A percentile compares a stretch with the other conserved stretches of the same genome.
phyloP scores from a whole-genome alignment of 2,329 filamentous ascomycete species.

The Aureobasidium sp. region DNA sequence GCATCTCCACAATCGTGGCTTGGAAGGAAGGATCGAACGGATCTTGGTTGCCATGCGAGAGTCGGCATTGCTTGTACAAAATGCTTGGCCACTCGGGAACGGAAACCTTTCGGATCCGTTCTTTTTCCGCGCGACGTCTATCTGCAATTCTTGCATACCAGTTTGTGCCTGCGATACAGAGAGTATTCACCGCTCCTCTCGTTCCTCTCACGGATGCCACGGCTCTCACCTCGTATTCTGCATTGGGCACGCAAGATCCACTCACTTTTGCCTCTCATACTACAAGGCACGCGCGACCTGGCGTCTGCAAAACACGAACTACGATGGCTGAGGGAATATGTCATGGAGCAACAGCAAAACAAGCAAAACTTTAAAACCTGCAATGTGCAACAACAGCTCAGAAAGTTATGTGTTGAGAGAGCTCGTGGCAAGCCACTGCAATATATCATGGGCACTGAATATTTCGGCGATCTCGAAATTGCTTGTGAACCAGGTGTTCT shows the following conservation, averaged over 20 bases:
- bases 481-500: slow-evolving; percentile 69
- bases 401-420: slow-evolving; percentile 36
- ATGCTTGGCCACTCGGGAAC: neutral
- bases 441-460: slow-evolving; percentile 82
- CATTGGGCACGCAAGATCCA: slow-evolving; percentile 4
- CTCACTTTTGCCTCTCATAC: slow-evolving; percentile 32
- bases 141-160: neutral
- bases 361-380: neutral
- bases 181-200: neutral
- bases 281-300: slow-evolving; percentile 58
- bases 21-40: neutral
- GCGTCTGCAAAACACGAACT: slow-evolving; percentile 61
- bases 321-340: slow-evolving; percentile 63
- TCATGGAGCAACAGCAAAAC: slow-evolving; percentile 17
- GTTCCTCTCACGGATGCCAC: neutral
- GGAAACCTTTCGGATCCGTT: neutral
- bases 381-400: slow-evolving; percentile 19
- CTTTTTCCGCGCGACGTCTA: neutral
- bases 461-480: slow-evolving; percentile 78
- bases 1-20: neutral
- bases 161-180: neutral
- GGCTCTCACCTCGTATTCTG: neutral
- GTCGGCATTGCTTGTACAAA: slow-evolving; percentile 2
- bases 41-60: neutral
- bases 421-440: slow-evolving; percentile 70